Conservation (phyloP, 129 eudicot genomes). For the Flaveria trinervia region DNA sequence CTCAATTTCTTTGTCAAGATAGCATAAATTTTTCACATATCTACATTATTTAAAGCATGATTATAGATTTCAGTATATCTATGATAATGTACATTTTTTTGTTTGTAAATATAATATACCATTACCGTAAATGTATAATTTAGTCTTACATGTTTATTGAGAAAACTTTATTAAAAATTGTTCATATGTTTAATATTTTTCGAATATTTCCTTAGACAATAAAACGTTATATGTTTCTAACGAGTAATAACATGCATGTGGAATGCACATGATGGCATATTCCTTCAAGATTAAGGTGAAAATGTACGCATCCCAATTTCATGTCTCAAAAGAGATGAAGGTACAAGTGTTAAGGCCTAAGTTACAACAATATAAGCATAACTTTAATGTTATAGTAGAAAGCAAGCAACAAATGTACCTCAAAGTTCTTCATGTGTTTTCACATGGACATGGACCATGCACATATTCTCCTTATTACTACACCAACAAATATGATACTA, state of each 20-base stretch:
- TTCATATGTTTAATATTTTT: not conserved
- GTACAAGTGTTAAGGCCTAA: conserved; percentile 13
- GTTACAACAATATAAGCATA: conserved; percentile 23
- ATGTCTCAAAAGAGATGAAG: conserved; percentile 19
- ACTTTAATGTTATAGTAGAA: conserved; percentile 23
- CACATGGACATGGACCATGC: conserved; percentile 41
- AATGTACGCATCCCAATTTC: conserved; percentile 23
- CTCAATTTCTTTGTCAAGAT: too few species aligned
- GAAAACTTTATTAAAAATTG: not conserved
- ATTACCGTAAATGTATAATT: not conserved
- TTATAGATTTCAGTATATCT: too few species aligned
- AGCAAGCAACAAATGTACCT: conserved; percentile 36
- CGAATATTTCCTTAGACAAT: not conserved
- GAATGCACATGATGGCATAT: conserved; percentile 30
- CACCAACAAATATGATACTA: conserved; percentile 14
- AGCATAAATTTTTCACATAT: too few species aligned
- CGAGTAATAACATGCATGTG: conserved; percentile 21
- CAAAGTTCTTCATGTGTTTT: conserved; percentile 16
- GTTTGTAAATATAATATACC: too few species aligned
- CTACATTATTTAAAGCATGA: too few species aligned
- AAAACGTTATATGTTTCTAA: not conserved
- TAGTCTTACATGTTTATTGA: not conserved
- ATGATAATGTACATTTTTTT: too few species aligned
- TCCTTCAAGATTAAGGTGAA: conserved; percentile 29
- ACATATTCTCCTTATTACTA: conserved; percentile 36